Base-by-base conservation (phyloP, 352 stramenopile genomes). In the Phytophthora multivora region DNA sequence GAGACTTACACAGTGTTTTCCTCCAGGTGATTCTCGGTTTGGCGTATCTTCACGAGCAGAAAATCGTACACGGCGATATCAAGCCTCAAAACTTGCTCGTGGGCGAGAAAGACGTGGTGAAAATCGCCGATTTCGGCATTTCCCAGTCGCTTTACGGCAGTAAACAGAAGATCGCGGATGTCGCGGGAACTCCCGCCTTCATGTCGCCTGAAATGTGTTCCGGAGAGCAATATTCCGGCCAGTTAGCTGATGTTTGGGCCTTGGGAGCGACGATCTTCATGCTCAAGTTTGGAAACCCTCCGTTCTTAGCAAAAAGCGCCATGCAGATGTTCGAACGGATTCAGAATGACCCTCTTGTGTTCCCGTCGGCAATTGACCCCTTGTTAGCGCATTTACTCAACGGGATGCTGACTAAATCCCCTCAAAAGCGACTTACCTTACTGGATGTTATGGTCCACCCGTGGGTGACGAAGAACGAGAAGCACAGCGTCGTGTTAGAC, bases 201-300 rank as follows among this genome's bases (percentile, higher is more conserved):
- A 97, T 97, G 89, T 91, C 90, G 0, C 93, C 93, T 2, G 93
- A 98, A 66, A 95, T 97, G 74, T 97, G 90, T 60, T 88, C 82
- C 0, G 85, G 76, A 0, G 79, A 88, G n/a, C 85, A 90, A 19
- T 88, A 91, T 57, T 91, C 81, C 0, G 93, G 91, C 5, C 88
- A 96, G 31, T 59, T 96, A 6, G 93, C 90, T 0, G 93, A 98
- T 62, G 83, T 98, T 28, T 98, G 92, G 90, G 91, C 93, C 0
- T 76, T 97, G 1, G 91, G 93, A 13, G 89, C 83, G 1, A 96
- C 86, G 9, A 63, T 95, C n/a, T 96, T 91, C 73, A 96, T 96
- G 83, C 72, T 91, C 19, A 91, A 90, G 52, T 96, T 91, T 49
- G 93, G 92, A 0, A 80, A 85, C 30, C 89, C 90, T 11, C 92